Evolutionary conservation across 148 eudicot species (phyloP), one percentile per base, ranked within the genome.

Genomic region (Vaccinium vitisidaea): DNA sequence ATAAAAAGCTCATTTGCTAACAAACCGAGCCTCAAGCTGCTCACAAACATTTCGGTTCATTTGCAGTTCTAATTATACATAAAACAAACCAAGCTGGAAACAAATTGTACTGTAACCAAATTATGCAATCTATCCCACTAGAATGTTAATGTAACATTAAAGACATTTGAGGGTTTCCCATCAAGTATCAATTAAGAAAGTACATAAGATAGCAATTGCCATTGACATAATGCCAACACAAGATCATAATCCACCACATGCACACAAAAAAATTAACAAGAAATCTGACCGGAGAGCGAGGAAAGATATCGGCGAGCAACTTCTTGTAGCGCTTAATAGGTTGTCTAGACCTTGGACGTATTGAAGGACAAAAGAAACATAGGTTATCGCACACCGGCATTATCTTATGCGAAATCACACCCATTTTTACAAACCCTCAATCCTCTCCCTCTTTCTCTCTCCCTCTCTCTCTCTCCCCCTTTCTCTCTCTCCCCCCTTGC

Each of bases 261-360:
- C 32, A 73, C 10, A 73, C n/a, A 7, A 39, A 15, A 2, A 25
- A n/a, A 43, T 9, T 2, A 25, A 9, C n/a, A 15, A 54, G 27
- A 12, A 86, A 36, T 52, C 90, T 79, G 53, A 95, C 98, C 93
- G 84, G 93, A 77, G 93, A 89, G 73, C 91, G 90, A 10, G 98
- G 97, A 55, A 92, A 94, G 82, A 92, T 94, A 86, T 93, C 95
- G 0, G 95, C 91, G 23, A 95, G 89, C 19, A 95, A 84, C 83
- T 93, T 92, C 92, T 95, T 94, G 90, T 95, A 94, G 58, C 97
- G 90, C 89, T 92, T 95, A 30, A 95, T 93, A 58, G 98, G 97
- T 80, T 95, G 98, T 84, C 98, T 88, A 23, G 98, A 95, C 88
- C 97, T 88, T 2, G 98, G 85, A 65, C 95, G 86, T 86, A 95